These are phyloP conservation scores for Euphrasia confusa DNA, from an alignment of 257 asterid species.

Conservation along the genomic window DNA sequence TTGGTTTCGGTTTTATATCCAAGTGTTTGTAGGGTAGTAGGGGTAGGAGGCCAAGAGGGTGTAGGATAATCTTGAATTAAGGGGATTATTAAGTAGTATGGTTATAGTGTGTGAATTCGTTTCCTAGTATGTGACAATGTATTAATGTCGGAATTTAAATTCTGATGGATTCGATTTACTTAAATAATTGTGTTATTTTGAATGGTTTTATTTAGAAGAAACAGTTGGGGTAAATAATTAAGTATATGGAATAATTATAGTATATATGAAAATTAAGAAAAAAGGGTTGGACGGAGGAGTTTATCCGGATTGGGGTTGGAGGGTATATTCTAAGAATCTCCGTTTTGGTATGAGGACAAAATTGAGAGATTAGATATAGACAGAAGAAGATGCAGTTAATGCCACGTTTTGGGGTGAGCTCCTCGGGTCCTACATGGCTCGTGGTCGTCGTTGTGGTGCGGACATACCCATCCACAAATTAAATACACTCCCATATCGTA, in stretches of 20 bases:
- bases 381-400: conserved; percentile 5
- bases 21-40: background rate
- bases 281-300: background rate
- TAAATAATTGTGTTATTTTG: no score
- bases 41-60: background rate
- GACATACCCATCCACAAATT: no score
- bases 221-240: no score
- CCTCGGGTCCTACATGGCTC: background rate
- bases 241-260: no score
- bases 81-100: background rate
- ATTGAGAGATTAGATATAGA: conserved; percentile 1
- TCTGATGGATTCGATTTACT: no score
- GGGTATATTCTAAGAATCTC: conserved; percentile 60
- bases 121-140: background rate
- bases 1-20: conserved; percentile 9
- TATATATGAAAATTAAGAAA: background rate
- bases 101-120: no score
- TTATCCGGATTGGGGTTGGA: background rate
- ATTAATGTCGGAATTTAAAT: no score
- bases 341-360: conserved; percentile 22
- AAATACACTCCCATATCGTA: no score
- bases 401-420: conserved; percentile 23
- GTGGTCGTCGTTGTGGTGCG: no score
- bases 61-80: conserved; percentile 3
- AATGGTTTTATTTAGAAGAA: no score